Base-by-base conservation (phyloP, 202 grass and related monocot species). In the Cymbopogon flexuosus region DNA sequence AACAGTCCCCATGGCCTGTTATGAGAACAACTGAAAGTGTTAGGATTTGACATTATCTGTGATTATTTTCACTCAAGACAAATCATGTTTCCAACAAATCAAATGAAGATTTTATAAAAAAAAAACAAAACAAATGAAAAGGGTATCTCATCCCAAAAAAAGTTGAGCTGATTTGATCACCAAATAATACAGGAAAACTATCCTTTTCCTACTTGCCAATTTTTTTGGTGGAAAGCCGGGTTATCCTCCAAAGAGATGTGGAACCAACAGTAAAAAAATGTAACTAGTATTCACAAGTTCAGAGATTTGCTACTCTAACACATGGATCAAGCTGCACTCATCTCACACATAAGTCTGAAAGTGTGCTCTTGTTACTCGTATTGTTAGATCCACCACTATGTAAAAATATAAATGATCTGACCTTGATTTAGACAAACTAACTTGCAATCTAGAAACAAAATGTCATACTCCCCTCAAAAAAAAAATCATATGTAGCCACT, bases 1-100 rank as follows among this genome's bases (percentile, higher is more conserved):
- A 98, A 89, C 94, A 97, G 63, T 92, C 94, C 72, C 90, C 92
- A 86, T 87, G 87, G 22, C 84, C 90, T 93, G 61, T 83, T 70
- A 83, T 34, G 41, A 54, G 34, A 65, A 69, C 10, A 69, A 60
- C 82, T 21, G 23, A 16, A 10, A 76, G 29, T 15, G 64, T 87
- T 90, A 87, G 81, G 64, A 46, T 45, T 47, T 10, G 24, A 87
- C 3, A 54, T 70, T 62, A 31, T 21, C 24, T 39, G 2, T 31
- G 45, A n/a, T 21, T 45, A 62, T 21, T 52, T 47, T 23, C n/a
- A 10, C 16, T 81, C 41, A 73, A 73, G 1, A 79, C 15, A 83
- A 64, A 70, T 23, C 8, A 4, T 8, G 75, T 21, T 21, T 65
- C 0, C 5, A 84, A 24, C n/a, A 35, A 70, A 70, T 47, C 46